Percentiles rank a stretch among this genome's conserved stretches.
These are phyloP conservation scores for Tillandsia leiboldiana DNA, from an alignment of 176 grass and related monocot species.

Conservation along the genomic window DNA sequence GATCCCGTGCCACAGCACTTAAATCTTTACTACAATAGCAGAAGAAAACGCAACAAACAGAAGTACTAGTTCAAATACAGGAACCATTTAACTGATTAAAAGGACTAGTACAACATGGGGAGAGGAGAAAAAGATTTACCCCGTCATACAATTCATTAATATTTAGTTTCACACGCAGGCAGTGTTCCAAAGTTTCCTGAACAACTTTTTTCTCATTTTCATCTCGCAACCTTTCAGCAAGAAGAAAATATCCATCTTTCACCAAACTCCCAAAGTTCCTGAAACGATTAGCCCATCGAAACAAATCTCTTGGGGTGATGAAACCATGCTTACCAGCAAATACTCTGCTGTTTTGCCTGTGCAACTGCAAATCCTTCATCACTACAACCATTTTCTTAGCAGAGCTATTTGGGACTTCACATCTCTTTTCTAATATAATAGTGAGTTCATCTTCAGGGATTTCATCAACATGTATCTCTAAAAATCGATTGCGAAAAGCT, in stretches of 20 bases:
- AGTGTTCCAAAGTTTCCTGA: conserved; percentile 44
- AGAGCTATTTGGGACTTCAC: conserved; percentile 58
- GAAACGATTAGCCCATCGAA: conserved; percentile 85
- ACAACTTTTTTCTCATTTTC: conserved; percentile 84
- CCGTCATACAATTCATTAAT: conserved; percentile 49
- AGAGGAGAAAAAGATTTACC: conserved; percentile 27
- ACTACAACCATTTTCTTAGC: conserved; percentile 77
- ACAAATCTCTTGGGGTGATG: conserved; percentile 88
- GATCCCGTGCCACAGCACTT: no score
- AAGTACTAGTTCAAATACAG: not conserved
- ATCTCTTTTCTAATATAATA: conserved; percentile 56
- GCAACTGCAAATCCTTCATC: conserved; percentile 78
- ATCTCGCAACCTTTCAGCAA: conserved; percentile 86
- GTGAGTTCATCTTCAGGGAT: conserved; percentile 77
- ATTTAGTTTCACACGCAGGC: conserved; percentile 55
- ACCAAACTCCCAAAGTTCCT: conserved; percentile 65
- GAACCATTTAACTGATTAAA: not conserved
- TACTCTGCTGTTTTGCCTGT: conserved; percentile 82
- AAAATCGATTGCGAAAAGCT: conserved; percentile 92
- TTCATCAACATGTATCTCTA: conserved; percentile 95
- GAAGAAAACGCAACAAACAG: no score
- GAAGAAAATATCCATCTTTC: conserved; percentile 94
- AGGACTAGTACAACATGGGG: not conserved
- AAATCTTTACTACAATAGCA: not conserved
- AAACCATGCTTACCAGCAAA: conserved; percentile 99